Evolutionary conservation across 306 rosid species (phyloP).

Genomic region (Vigna mungo): DNA sequence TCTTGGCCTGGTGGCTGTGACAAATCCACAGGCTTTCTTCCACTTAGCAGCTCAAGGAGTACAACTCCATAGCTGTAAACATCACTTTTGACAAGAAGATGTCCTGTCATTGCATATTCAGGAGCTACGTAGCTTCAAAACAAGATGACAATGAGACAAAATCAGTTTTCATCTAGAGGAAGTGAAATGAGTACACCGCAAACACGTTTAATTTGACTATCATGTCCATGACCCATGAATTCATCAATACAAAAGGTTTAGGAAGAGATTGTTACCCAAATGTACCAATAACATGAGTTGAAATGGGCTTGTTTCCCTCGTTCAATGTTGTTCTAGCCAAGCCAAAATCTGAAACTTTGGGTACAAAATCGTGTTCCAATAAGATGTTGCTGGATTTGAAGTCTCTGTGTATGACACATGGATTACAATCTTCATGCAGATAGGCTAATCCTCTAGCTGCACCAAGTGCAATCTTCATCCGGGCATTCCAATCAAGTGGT

Average conservation of each 20-base stretch:
- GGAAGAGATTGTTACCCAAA: conserved; percentile 65
- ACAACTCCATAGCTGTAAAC: conserved; percentile 97
- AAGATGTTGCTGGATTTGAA: conserved; percentile 93
- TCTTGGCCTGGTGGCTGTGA: conserved; percentile 87
- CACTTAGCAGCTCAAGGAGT: conserved; percentile 84
- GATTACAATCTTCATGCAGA: conserved; percentile 90
- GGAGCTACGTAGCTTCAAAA: conserved; percentile 86
- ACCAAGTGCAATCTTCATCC: conserved; percentile 92
- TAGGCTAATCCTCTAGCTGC: conserved; percentile 91
- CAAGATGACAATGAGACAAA: conserved; percentile 26
- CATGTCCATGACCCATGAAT: conserved; percentile 9
- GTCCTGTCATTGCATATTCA: conserved; percentile 96
- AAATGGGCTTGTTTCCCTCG: conserved; percentile 78
- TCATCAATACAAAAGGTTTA: neutral
- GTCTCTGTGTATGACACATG: conserved; percentile 89
- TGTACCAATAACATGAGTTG: conserved; percentile 96
- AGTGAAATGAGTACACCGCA: neutral
- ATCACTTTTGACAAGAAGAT: conserved; percentile 89
- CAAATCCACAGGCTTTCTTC: conserved; percentile 90
- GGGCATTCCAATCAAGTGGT: conserved; percentile 81
- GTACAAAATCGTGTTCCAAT: conserved; percentile 78
- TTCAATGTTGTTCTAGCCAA: conserved; percentile 81
- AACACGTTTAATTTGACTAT: conserved; percentile 4
- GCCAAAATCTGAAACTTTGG: conserved; percentile 95
- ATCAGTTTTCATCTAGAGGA: conserved; percentile 28